phyloP scores from a whole-genome alignment of 345 rosid species.

The Dimocarpus longan region DNA sequence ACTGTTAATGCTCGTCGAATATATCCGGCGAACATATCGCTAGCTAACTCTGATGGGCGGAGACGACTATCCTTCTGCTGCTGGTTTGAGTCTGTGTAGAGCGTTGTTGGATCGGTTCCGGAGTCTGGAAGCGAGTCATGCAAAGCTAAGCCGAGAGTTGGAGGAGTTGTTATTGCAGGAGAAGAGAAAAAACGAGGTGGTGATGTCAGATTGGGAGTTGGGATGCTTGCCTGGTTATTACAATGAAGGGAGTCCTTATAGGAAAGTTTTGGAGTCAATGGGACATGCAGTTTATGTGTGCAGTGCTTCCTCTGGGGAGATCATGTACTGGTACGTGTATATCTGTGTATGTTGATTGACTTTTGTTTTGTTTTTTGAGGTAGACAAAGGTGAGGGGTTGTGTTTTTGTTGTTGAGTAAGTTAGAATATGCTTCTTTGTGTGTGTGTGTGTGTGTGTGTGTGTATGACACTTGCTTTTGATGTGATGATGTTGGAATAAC shows the following conservation, averaged over 20 bases:
- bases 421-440: neutral
- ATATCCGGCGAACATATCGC: constrained; percentile 31
- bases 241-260: constrained; percentile 49
- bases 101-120: constrained; percentile 63
- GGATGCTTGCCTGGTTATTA: constrained; percentile 49
- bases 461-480: neutral
- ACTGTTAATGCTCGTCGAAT: neutral
- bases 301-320: constrained; percentile 52
- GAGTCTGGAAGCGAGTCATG: constrained; percentile 64
- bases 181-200: constrained; percentile 23
- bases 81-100: constrained; percentile 36
- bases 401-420: neutral
- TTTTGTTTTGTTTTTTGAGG: neutral
- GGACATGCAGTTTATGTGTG: constrained; percentile 79
- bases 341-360: neutral
- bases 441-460: too few species aligned
- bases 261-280: constrained; percentile 68
- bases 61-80: constrained; percentile 14
- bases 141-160: constrained; percentile 53
- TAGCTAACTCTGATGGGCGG: constrained; percentile 40
- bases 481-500: neutral
- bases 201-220: constrained; percentile 31
- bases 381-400: neutral
- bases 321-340: constrained; percentile 58
- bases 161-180: constrained; percentile 40